Conservation (phyloP, 2,329 filamentous ascomycete genomes). For the Aspergillus japonicus region DNA sequence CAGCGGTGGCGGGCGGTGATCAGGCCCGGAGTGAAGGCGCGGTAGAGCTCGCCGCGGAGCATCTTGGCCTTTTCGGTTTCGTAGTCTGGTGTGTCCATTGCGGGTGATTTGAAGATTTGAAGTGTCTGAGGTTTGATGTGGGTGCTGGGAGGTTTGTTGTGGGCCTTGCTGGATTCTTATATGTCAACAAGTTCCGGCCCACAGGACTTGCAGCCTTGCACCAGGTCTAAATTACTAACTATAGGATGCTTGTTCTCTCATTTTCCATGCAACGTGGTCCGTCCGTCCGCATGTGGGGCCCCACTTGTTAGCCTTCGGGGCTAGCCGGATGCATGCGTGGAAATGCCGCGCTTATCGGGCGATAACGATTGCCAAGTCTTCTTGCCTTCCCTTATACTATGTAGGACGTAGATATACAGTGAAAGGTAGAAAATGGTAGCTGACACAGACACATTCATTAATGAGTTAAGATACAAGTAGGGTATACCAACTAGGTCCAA, state of each 20-base stretch:
- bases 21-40: slow-evolving; percentile 66
- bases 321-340: neutral
- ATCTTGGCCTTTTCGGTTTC: slow-evolving; percentile 39
- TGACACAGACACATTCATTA: no score
- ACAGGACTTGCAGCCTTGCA: no score
- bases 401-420: no score
- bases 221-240: no score
- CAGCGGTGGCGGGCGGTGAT: slow-evolving; percentile 60
- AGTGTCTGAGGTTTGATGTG: neutral
- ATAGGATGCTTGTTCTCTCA: no score
- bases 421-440: no score
- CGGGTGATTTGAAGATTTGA: no score
- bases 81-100: neutral
- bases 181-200: neutral
- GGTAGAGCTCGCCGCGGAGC: slow-evolving; percentile 65
- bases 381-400: neutral
- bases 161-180: neutral
- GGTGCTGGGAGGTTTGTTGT: neutral
- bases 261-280: neutral
- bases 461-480: neutral
- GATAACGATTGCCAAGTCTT: neutral
- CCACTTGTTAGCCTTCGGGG: neutral
- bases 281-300: neutral
- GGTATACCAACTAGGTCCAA: no score
- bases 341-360: neutral